A percentile compares a stretch with the other conserved stretches of the same genome.
phyloP scores from a whole-genome alignment of 768 basidiomycete species.

The Dendrothele bispora region DNA sequence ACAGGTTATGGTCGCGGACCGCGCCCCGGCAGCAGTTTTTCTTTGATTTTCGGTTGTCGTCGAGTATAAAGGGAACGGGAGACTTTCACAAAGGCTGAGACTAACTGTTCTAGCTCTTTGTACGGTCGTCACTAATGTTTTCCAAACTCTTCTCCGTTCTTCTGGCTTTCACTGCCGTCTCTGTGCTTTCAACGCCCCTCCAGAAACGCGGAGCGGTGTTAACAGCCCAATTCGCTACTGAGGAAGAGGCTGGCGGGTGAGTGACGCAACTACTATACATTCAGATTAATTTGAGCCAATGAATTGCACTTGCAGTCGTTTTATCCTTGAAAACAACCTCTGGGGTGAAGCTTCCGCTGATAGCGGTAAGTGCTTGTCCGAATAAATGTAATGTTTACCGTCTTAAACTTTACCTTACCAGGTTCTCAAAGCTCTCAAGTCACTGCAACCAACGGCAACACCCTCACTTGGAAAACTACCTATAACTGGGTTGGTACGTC shows the following conservation, averaged over 20 bases:
- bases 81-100: too few species aligned
- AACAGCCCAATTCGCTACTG: slow-evolving; percentile 26
- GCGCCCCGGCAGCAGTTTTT: too few species aligned
- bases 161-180: too few species aligned
- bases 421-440: slow-evolving; percentile 32
- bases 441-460: slow-evolving; percentile 23
- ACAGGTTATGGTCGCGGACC: too few species aligned
- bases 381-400: background rate
- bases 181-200: too few species aligned
- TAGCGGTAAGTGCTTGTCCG: slow-evolving; percentile 17
- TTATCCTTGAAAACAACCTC: slow-evolving; percentile 28
- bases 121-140: too few species aligned
- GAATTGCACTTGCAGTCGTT: slow-evolving; percentile 2
- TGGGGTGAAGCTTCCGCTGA: slow-evolving; percentile 29
- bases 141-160: too few species aligned
- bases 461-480: slow-evolving; percentile 30
- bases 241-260: slow-evolving; percentile 32
- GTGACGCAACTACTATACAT: background rate
- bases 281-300: background rate
- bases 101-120: too few species aligned
- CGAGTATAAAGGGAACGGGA: too few species aligned
- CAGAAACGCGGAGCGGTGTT: slow-evolving; percentile 27
- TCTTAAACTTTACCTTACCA: background rate
- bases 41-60: too few species aligned
- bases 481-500: slow-evolving; percentile 31